Base-by-base conservation (phyloP, 805 yeast species). In the Starmerella scarabaei region DNA sequence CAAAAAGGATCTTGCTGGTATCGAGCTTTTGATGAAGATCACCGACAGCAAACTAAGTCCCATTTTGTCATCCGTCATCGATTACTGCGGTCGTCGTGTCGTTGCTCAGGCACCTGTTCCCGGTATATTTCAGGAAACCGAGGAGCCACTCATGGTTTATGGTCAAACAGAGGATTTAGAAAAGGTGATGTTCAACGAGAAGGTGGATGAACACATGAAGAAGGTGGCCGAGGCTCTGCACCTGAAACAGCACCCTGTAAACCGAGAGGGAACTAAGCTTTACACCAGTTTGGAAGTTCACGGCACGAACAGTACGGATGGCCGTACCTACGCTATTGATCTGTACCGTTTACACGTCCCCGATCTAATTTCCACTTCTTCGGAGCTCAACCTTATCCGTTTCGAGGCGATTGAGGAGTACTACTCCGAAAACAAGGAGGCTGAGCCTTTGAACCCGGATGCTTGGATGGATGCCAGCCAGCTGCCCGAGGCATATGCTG, bases 61-160 rank as follows among this genome's bases (percentile, higher is more conserved):
- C 37, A 66, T 88, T 44, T 72, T 82, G 52, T 81, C 96, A 3
- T 70, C 86, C n/a, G 69, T 85, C 43, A 82, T 88, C 41, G 97
- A 88, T 60, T 88, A 73, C 62, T 75, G 81, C 55, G 98, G 97
- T 45, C 78, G 75, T 53, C 73, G 97, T 59, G 67, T 88, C 28
- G 70, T 88, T 29, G 83, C 93, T 58, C 97, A 88, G 64, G 82
- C 94, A 12, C 94, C 95, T 11, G 93, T 88, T 33, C 98, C 98
- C 14, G 97, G 97, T 44, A 73, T 80, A 41, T 77, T 80, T 59
- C 65, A 72, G 40, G 61, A 60, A 43, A 51, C 60, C 8, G 61
- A 63, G 53, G 43, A 39, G 26, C 60, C 67, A 42, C 73, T 71
- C 53, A 80, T 84, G 36, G 68, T 67, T 8, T 83, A 86, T 55